Evolutionary conservation across 495 filamentous ascomycete species (phyloP).

Genomic region (Xylaria intraflava): DNA sequence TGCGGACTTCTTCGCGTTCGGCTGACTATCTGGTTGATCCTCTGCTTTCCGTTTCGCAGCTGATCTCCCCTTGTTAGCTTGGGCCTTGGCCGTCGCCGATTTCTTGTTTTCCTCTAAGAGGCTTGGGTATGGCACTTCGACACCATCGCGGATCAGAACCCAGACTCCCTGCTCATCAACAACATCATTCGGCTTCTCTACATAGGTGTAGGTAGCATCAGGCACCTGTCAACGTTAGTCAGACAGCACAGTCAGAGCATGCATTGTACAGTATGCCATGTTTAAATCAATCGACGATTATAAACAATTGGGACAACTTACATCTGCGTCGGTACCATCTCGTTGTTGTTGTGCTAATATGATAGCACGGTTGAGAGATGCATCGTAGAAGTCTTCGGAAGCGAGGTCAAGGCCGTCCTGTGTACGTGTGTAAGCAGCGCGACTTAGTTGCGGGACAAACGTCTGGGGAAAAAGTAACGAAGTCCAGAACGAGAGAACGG

Average conservation of each 20-base stretch:
- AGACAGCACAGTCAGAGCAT: background rate
- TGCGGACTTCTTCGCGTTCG: conserved; percentile 29
- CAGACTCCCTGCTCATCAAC: conserved; percentile 26
- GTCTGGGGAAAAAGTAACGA: background rate
- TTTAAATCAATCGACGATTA: background rate
- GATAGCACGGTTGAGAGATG: conserved; percentile 27
- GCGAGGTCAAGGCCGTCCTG: conserved; percentile 24
- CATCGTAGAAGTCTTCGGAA: conserved; percentile 32
- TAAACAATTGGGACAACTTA: conserved; percentile 21
- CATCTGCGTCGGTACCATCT: conserved; percentile 32
- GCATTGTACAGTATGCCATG: background rate
- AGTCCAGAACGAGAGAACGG: background rate
- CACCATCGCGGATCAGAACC: conserved; percentile 22
- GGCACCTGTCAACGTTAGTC: conserved; percentile 24
- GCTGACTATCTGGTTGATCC: conserved; percentile 34
- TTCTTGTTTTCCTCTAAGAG: conserved; percentile 15
- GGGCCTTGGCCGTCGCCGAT: conserved; percentile 7
- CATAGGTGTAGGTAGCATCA: conserved; percentile 26
- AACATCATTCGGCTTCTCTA: conserved; percentile 26
- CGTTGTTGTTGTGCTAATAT: conserved; percentile 30
- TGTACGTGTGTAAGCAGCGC: conserved; percentile 11
- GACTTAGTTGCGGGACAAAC: conserved; percentile 5
- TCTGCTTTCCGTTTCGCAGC: conserved; percentile 34
- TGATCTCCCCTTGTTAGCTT: conserved; percentile 15
- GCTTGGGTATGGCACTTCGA: conserved; percentile 32